phyloP scores from a whole-genome alignment of 257 asterid genomes.

The Rhazya stricta region DNA sequence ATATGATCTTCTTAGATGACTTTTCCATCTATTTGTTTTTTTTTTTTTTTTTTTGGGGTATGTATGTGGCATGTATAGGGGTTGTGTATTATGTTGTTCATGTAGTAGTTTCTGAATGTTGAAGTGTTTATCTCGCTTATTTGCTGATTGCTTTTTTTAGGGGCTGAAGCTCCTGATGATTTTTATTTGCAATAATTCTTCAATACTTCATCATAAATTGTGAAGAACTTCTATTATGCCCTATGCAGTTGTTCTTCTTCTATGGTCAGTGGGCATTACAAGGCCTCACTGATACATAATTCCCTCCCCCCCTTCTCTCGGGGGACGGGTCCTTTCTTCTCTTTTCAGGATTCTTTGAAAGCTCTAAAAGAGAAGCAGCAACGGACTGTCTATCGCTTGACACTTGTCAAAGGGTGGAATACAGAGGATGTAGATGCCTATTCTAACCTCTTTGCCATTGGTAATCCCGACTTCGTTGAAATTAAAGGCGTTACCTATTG shows the following conservation, averaged over 20 bases:
- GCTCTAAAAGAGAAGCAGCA: conserved; percentile 85
- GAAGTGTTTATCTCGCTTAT: background rate
- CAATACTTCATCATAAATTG: background rate
- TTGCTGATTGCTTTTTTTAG: conserved; percentile 1
- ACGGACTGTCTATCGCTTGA: conserved; percentile 91
- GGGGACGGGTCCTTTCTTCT: too few species aligned
- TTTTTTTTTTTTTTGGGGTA: too few species aligned
- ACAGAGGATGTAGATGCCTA: conserved; percentile 93
- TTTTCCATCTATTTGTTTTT: too few species aligned
- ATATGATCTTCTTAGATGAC: background rate
- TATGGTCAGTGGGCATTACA: background rate
- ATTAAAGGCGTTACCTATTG: conserved; percentile 98
- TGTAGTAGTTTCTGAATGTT: background rate
- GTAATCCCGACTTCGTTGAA: conserved; percentile 90
- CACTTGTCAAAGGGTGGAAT: conserved; percentile 97
- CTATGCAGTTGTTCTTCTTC: background rate
- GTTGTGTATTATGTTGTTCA: background rate
- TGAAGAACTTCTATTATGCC: background rate
- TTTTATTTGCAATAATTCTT: background rate
- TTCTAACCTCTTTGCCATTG: conserved; percentile 62
- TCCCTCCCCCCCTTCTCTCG: too few species aligned
- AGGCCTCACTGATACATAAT: background rate
- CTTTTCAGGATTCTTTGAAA: conserved; percentile 75
- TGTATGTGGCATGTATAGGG: background rate
- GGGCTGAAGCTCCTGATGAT: background rate